phyloP scores from a whole-genome alignment of 805 yeast genomes.

The Saccharomycopsis microspora region DNA sequence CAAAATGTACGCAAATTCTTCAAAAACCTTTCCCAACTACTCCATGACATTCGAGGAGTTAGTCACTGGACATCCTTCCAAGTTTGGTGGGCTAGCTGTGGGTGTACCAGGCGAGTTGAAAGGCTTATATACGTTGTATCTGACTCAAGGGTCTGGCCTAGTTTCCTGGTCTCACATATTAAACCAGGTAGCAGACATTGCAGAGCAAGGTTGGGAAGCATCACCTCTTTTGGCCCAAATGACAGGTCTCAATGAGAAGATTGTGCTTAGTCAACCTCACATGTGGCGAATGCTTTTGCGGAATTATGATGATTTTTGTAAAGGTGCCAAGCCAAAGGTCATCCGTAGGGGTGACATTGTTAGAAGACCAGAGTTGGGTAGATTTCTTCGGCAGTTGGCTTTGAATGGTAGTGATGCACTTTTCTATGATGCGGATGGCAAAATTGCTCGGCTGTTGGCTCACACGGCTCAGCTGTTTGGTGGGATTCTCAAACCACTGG shows the following conservation, averaged over 20 bases:
- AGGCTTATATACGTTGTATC: slow-evolving; percentile 59
- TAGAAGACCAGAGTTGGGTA: slow-evolving; percentile 46
- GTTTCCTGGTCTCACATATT: slow-evolving; percentile 63
- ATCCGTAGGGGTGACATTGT: slow-evolving; percentile 44
- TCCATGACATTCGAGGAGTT: slow-evolving; percentile 13
- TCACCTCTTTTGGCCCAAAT: slow-evolving; percentile 26
- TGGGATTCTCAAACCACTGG: slow-evolving; percentile 58
- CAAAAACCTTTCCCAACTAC: background rate
- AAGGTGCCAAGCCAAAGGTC: slow-evolving; percentile 11
- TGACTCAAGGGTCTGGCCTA: slow-evolving; percentile 57
- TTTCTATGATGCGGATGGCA: slow-evolving; percentile 77
- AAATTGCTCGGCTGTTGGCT: slow-evolving; percentile 53
- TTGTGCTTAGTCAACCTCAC: slow-evolving; percentile 23
- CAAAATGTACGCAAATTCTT: slow-evolving; percentile 42
- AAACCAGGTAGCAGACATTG: slow-evolving; percentile 61
- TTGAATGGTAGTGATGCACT: slow-evolving; percentile 63
- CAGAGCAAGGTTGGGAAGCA: slow-evolving; percentile 53
- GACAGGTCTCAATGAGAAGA: slow-evolving; percentile 25
- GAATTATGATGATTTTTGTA: slow-evolving; percentile 11
- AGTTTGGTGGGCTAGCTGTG: slow-evolving; percentile 77
- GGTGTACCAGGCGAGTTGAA: slow-evolving; percentile 88
- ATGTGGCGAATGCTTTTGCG: slow-evolving; percentile 50
- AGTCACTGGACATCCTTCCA: slow-evolving; percentile 34
- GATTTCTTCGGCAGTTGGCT: slow-evolving; percentile 60
- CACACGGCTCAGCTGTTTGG: slow-evolving; percentile 38